Evolutionary conservation across 176 grass and related monocot genomes (phyloP), one percentile per base, ranked within the genome.

Genomic region (Bonia amplexicaulis): DNA sequence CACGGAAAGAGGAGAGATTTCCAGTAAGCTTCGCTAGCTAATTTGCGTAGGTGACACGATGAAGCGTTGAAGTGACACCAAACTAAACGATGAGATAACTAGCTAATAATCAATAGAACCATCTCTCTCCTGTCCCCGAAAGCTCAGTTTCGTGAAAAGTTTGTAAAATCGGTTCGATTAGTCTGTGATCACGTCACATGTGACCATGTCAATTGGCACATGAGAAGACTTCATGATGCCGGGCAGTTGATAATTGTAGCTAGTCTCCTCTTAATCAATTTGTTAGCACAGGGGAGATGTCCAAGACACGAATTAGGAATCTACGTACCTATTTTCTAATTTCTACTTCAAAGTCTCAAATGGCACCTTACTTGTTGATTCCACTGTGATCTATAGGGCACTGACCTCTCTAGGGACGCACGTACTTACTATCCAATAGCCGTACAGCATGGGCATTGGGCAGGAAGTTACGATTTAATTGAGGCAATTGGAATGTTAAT

Each of bases 61-160:
- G 41, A 69, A 4, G 25, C 19, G 44, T 40, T 62, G 79, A 82
- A 20, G 86, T 47, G 86, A 82, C 71, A 71, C 79, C 52, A 70
- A 82, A 41, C 52, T 26, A 47, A 64, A 74, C 46, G 4, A 81
- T 57, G 69, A 35, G 58, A 45, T 66, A 54, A 33, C 67, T 12
- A 16, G 48, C 54, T 63, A 57, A 81, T 63, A 57, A 81, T 80
- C 77, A 0, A 86, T 44, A 26, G 16, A 80, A 22, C 2, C 19
- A 3, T 39, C 13, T 57, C 2, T n/a, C 25, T 14, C 25, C 22
- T n/a, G 51, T 31, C 31, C 60, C 63, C 44, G 31, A 54, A 39
- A 27, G 49, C 20, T 23, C 20, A 23, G 7, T 65, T 37, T 37
- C 7, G 8, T 40, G 65, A 52, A 20, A 17, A 35, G 13, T 12